A percentile compares a stretch with the other conserved stretches of the same genome.
These are phyloP conservation scores for Amanita pseudoporphyria DNA, from an alignment of 768 basidiomycete genomes.

Conservation along the genomic window DNA sequence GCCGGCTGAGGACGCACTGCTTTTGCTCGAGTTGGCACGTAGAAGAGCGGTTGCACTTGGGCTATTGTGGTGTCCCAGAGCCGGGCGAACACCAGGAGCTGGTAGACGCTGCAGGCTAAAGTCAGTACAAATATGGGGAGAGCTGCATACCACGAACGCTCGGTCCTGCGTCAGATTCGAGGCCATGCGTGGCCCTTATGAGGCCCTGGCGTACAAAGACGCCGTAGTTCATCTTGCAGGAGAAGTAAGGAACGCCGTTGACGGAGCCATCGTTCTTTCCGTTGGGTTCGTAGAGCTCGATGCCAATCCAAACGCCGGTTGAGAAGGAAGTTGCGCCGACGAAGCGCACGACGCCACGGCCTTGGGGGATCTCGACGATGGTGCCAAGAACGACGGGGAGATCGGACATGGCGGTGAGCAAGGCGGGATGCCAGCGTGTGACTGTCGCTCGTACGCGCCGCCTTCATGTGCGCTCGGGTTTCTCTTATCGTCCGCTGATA, in stretches of 20 bases:
- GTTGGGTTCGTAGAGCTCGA: conserved; percentile 71
- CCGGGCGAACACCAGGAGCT: conserved; percentile 19
- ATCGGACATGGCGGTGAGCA: conserved; percentile 9
- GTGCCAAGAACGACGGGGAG: conserved; percentile 43
- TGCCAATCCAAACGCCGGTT: conserved; percentile 89
- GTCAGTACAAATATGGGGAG: not conserved
- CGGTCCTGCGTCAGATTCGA: conserved; percentile 26
- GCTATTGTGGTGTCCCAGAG: conserved; percentile 49
- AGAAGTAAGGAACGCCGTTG: conserved; percentile 71
- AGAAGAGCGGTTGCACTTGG: conserved; percentile 36
- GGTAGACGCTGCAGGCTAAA: conserved; percentile 14
- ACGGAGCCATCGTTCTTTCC: conserved; percentile 98
- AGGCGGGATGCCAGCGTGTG: not conserved
- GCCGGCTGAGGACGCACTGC: conserved; percentile 35
- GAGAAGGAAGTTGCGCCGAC: conserved; percentile 77
- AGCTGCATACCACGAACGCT: conserved; percentile 10
- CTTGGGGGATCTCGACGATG: conserved; percentile 71
- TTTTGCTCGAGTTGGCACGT: conserved; percentile 28
- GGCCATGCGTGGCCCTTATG: conserved; percentile 53
- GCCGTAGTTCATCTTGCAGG: conserved; percentile 65
- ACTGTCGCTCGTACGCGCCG: not conserved
- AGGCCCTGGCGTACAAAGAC: conserved; percentile 87
- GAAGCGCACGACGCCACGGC: conserved; percentile 82
- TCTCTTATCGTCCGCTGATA: not conserved
- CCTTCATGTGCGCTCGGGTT: too few relatives aligned